phyloP scores from a whole-genome alignment of 257 asterid genomes.

The Salvia hispanica region DNA sequence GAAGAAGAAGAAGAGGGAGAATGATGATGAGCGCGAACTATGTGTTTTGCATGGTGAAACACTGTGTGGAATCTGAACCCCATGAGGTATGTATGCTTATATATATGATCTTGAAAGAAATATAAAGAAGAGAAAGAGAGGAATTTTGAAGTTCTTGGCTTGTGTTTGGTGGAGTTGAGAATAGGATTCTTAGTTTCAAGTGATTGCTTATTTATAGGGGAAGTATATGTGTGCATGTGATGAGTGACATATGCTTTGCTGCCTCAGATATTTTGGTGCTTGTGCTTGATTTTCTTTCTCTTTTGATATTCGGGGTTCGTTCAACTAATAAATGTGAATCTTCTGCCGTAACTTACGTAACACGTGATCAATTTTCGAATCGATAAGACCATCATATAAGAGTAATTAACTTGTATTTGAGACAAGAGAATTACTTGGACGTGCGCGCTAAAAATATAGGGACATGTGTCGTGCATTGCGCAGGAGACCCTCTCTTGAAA shows the following conservation, averaged over 20 bases:
- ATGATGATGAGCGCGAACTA: conserved; percentile 27
- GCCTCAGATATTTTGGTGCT: not conserved
- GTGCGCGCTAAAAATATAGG: too few species aligned
- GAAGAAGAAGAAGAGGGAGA: conserved; percentile 14
- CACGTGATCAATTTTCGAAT: too few species aligned
- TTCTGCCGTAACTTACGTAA: too few species aligned
- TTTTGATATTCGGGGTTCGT: not conserved
- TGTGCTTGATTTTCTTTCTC: not conserved
- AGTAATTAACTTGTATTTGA: too few species aligned
- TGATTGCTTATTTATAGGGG: conserved; percentile 30
- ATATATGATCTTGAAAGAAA: not conserved
- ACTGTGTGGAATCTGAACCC: conserved; percentile 30
- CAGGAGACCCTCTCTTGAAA: too few species aligned
- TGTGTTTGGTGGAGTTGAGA: not conserved
- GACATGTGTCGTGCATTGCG: too few species aligned
- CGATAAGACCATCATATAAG: too few species aligned
- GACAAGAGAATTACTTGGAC: too few species aligned
- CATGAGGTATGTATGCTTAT: conserved; percentile 9
- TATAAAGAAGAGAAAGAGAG: too few species aligned
- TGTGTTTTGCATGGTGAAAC: conserved; percentile 34
- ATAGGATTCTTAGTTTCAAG: conserved; percentile 16
- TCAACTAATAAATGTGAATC: too few species aligned
- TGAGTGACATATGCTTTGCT: not conserved
- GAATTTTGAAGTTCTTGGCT: not conserved
- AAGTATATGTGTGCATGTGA: not conserved